These are phyloP conservation scores for Puccinia triticina DNA, from an alignment of 1,284 basidiomycete species.

Conservation along the genomic window DNA sequence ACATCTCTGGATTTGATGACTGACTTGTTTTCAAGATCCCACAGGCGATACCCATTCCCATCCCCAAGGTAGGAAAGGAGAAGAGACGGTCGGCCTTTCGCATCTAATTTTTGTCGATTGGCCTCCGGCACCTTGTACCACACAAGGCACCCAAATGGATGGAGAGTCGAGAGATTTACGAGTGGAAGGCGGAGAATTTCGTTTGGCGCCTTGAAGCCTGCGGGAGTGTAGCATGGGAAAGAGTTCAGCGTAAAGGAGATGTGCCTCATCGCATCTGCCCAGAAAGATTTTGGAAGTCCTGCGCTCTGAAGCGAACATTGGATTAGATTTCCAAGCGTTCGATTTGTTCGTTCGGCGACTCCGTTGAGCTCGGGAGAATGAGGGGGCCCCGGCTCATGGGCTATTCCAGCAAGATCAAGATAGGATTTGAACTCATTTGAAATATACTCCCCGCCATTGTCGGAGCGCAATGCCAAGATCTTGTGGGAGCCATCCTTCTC, in stretches of 20 bases:
- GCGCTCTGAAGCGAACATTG: background rate
- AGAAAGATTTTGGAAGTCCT: background rate
- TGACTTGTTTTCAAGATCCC: background rate
- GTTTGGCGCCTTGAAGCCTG: background rate
- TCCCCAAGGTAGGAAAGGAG: background rate
- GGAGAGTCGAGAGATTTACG: background rate
- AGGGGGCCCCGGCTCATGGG: background rate
- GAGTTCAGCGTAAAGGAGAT: background rate
- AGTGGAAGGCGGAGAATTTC: background rate
- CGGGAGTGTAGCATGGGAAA: background rate
- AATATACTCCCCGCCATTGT: conserved; percentile 11
- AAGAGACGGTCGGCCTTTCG: background rate
- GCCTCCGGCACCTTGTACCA: background rate
- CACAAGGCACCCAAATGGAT: background rate
- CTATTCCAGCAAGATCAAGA: background rate
- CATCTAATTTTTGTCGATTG: background rate
- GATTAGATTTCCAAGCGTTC: background rate
- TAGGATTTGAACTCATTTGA: background rate
- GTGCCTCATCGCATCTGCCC: background rate
- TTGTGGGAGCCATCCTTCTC: conserved; percentile 54
- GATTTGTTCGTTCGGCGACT: background rate
- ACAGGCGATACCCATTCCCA: background rate
- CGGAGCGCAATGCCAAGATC: background rate
- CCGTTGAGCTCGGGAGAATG: conserved; percentile 18
- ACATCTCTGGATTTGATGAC: background rate